These are phyloP conservation scores for Schoenoplectus tabernaemontani DNA, from an alignment of 202 grass and related monocot genomes.

Conservation along the genomic window DNA sequence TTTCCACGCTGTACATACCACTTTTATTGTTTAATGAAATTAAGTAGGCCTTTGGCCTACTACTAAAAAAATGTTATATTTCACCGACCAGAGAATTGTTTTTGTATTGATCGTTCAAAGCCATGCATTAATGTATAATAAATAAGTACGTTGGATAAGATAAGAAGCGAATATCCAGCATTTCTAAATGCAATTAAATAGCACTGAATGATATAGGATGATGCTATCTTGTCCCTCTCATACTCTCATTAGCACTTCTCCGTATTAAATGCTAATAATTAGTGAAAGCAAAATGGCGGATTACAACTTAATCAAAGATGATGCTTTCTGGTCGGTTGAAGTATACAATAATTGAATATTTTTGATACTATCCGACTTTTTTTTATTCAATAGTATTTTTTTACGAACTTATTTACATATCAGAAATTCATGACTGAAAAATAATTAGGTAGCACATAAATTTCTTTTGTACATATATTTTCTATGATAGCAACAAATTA, in stretches of 20 bases:
- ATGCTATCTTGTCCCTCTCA: neutral
- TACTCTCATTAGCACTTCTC: neutral
- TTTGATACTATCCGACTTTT: no score
- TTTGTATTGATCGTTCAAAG: neutral
- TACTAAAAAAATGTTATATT: no score
- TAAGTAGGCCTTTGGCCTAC: no score
- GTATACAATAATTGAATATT: neutral
- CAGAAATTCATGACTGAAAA: no score
- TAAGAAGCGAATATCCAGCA: conserved; percentile 18
- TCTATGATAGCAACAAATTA: no score
- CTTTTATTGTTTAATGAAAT: no score
- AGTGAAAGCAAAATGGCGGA: neutral
- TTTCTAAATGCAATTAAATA: neutral
- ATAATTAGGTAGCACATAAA: no score
- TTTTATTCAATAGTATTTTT: no score
- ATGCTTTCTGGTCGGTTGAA: neutral
- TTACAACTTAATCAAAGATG: conserved; percentile 3
- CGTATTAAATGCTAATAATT: neutral
- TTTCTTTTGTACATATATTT: no score
- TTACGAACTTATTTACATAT: no score
- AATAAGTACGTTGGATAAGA: conserved; percentile 1
- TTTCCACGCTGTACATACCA: no score
- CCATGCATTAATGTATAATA: neutral
- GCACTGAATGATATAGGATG: neutral
- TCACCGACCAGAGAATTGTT: neutral